Conservation (phyloP, 805 yeast genomes). For the Priceomyces medius region DNA sequence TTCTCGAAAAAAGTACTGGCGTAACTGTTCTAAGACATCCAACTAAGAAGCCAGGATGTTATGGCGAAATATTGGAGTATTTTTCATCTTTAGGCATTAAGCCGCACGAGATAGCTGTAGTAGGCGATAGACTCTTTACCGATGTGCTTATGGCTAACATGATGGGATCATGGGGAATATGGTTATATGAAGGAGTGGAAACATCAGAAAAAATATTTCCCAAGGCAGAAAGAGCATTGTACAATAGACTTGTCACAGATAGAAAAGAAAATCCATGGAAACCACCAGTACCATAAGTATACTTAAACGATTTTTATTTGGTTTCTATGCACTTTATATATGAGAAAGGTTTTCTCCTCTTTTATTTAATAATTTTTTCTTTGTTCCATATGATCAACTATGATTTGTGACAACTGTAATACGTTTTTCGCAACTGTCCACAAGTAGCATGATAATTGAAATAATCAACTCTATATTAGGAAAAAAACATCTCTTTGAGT, state of each 20-base stretch:
- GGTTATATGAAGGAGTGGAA: slow-evolving; percentile 79
- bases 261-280: slow-evolving; percentile 16
- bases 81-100: slow-evolving; percentile 48
- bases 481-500: too few relatives aligned
- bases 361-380: too few relatives aligned
- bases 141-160: slow-evolving; percentile 91
- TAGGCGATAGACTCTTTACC: slow-evolving; percentile 90
- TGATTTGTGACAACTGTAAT: not conserved
- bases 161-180: slow-evolving; percentile 84
- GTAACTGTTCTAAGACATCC: slow-evolving; percentile 68
- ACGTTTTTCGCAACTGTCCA: not conserved
- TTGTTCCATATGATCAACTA: too few relatives aligned
- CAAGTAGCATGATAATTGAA: not conserved
- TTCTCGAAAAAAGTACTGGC: slow-evolving; percentile 63
- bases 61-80: slow-evolving; percentile 61
- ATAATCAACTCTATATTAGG: too few relatives aligned
- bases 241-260: slow-evolving; percentile 19
- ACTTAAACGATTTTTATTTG: too few relatives aligned
- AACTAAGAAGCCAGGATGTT: slow-evolving; percentile 82
- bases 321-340: too few relatives aligned
- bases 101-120: slow-evolving; percentile 71
- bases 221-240: slow-evolving; percentile 47
- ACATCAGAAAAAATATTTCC: slow-evolving; percentile 52
- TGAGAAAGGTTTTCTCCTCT: too few relatives aligned
- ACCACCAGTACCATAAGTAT: slow-evolving; percentile 21